These are phyloP conservation scores for Parmelia sp. DNA, from an alignment of 495 filamentous ascomycete species.

Conservation along the genomic window DNA sequence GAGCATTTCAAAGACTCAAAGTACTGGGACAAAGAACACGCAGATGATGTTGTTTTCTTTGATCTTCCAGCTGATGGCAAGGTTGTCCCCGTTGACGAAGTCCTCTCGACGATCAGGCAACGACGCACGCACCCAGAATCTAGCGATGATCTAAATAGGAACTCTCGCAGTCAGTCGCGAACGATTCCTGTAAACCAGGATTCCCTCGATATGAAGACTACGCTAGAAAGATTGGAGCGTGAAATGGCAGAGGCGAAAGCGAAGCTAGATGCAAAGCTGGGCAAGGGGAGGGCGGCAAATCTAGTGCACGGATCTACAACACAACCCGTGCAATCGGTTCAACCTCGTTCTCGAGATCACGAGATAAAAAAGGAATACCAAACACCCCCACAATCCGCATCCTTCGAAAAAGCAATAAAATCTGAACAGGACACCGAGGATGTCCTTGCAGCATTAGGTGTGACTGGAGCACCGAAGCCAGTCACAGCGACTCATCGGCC, in stretches of 20 bases:
- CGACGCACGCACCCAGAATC: constrained; percentile 10
- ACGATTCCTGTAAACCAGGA: constrained; percentile 17
- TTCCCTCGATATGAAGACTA: constrained; percentile 13
- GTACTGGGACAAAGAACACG: constrained; percentile 17
- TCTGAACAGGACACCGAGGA: constrained; percentile 18
- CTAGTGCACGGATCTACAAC: background rate
- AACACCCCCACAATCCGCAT: constrained; percentile 1
- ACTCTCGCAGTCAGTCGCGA: constrained; percentile 21
- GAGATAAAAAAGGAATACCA: constrained; percentile 17
- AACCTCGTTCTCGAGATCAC: background rate
- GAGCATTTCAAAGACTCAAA: background rate
- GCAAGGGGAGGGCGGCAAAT: constrained; percentile 2
- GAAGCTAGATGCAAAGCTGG: constrained; percentile 13
- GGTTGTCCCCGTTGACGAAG: constrained; percentile 14
- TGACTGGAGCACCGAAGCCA: constrained; percentile 21
- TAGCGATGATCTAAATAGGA: constrained; percentile 1
- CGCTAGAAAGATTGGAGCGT: constrained; percentile 21
- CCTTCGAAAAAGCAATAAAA: background rate
- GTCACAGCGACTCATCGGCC: constrained; percentile 3
- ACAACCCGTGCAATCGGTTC: background rate
- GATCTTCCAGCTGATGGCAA: constrained; percentile 2
- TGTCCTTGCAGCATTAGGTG: constrained; percentile 21
- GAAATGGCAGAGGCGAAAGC: constrained; percentile 20
- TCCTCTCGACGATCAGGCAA: constrained; percentile 9
- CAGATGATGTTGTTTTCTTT: constrained; percentile 18